These are phyloP conservation scores for Dionaea muscipula DNA, from an alignment of 179 eudicot species.

Conservation along the genomic window DNA sequence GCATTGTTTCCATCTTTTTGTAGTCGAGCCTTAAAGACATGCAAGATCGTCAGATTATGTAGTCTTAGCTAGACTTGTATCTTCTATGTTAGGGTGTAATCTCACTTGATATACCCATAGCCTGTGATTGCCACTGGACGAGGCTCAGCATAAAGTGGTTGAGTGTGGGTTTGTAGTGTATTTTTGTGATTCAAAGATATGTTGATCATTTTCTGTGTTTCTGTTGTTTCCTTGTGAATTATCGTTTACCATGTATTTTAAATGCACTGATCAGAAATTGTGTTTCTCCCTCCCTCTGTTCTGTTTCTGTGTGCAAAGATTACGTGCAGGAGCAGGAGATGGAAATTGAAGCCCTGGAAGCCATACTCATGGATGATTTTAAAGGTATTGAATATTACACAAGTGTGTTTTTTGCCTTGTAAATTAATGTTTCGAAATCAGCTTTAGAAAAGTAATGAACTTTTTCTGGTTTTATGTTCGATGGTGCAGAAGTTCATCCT, in stretches of 20 bases:
- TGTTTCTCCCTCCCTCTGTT: neutral
- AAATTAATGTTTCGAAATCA: no score
- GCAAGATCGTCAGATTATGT: no score
- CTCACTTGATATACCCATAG: no score
- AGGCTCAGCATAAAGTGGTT: no score
- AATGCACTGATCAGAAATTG: neutral
- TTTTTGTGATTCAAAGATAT: no score
- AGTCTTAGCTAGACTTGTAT: no score
- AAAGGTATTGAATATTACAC: conserved; percentile 33
- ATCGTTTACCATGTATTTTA: neutral
- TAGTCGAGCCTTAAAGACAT: no score
- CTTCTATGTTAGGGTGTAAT: no score
- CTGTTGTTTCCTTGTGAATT: neutral
- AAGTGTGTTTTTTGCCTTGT: neutral
- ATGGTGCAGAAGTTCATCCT: conserved; percentile 60
- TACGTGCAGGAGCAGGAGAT: conserved; percentile 81
- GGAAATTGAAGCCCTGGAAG: conserved; percentile 85
- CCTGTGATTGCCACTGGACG: no score
- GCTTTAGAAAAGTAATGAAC: neutral
- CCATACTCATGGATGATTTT: conserved; percentile 79
- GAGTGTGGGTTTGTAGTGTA: no score
- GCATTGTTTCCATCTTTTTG: no score
- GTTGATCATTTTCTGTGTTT: no score
- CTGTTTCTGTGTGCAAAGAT: conserved; percentile 23
- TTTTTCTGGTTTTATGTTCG: conserved; percentile 12